Conservation (phyloP, 352 stramenopile genomes). For the Phytophthora vignae region DNA sequence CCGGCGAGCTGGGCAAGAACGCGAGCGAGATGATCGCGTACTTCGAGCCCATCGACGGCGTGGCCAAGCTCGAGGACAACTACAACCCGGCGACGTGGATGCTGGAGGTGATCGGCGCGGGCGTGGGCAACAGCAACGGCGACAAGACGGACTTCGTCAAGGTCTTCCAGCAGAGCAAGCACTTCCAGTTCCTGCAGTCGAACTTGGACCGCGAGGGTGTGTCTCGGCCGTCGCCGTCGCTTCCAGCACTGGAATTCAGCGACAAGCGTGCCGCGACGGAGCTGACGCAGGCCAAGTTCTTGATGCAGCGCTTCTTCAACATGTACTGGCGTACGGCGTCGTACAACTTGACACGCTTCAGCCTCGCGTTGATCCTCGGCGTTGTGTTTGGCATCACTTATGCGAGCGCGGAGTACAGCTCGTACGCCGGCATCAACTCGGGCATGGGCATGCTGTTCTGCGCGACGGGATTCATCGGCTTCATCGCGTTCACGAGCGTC, state of each 20-base stretch:
- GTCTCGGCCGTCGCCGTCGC: constrained; percentile 26
- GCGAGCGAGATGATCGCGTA: constrained; percentile 31
- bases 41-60: constrained; percentile 28
- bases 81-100: constrained; percentile 79
- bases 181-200: constrained; percentile 35
- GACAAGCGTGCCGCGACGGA: constrained; percentile 42
- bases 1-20: constrained; percentile 50
- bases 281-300: constrained; percentile 36
- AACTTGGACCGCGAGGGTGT: constrained; percentile 45
- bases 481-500: constrained; percentile 26
- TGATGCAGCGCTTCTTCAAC: constrained; percentile 61
- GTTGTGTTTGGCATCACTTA: constrained; percentile 82
- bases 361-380: constrained; percentile 68
- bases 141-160: constrained; percentile 46
- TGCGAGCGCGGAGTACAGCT: constrained; percentile 45
- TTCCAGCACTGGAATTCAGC: constrained; percentile 43
- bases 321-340: constrained; percentile 79
- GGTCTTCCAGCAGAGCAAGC: constrained; percentile 38
- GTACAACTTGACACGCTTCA: constrained; percentile 49
- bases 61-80: constrained; percentile 56
- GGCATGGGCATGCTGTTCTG: constrained; percentile 82
- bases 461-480: constrained; percentile 69
- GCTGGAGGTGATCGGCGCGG: constrained; percentile 55
- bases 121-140: constrained; percentile 37
- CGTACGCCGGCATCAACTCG: constrained; percentile 45